Conservation (phyloP, 2,329 filamentous ascomycete genomes). For the Aureobasidium sp. region DNA sequence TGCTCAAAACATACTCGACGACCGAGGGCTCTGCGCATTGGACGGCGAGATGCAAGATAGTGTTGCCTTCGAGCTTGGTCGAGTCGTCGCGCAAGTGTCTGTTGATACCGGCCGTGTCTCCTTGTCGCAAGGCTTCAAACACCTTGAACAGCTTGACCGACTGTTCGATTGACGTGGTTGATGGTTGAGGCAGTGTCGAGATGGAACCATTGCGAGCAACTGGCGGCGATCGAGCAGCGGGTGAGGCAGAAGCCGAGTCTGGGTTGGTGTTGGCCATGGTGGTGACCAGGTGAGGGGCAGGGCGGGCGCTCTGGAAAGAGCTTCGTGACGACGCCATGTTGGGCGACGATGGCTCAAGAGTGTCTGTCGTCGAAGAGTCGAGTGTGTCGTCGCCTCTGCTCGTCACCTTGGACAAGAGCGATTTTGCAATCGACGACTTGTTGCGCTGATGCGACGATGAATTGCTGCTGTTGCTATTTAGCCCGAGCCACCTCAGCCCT, state of each 20-base stretch:
- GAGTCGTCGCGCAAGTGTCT: constrained; percentile 60
- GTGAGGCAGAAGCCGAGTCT: constrained; percentile 2
- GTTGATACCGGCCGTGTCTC: constrained; percentile 83
- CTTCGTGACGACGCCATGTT: not conserved
- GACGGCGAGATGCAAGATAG: constrained; percentile 84
- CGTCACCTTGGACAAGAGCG: constrained; percentile 45
- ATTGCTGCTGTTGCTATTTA: constrained; percentile 2
- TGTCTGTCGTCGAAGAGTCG: not conserved
- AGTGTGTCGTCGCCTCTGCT: constrained; percentile 31
- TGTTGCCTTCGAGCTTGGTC: constrained; percentile 64
- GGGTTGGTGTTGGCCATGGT: constrained; percentile 25
- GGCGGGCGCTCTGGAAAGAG: not conserved
- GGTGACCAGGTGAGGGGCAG: constrained; percentile 23
- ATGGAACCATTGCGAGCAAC: constrained; percentile 20
- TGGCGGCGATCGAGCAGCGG: constrained; percentile 6
- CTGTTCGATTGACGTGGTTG: constrained; percentile 60
- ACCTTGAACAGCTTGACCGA: constrained; percentile 91
- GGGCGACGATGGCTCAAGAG: not conserved
- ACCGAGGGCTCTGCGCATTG: constrained; percentile 91
- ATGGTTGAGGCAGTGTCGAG: constrained; percentile 18
- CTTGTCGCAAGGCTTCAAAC: constrained; percentile 83
- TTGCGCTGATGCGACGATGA: constrained; percentile 31
- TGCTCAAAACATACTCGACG: constrained; percentile 83
- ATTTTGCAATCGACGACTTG: constrained; percentile 46
- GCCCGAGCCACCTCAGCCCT: not conserved